Evolutionary conservation across 495 filamentous ascomycete genomes (phyloP).

Genomic region (Beverwykella pulmonaria): DNA sequence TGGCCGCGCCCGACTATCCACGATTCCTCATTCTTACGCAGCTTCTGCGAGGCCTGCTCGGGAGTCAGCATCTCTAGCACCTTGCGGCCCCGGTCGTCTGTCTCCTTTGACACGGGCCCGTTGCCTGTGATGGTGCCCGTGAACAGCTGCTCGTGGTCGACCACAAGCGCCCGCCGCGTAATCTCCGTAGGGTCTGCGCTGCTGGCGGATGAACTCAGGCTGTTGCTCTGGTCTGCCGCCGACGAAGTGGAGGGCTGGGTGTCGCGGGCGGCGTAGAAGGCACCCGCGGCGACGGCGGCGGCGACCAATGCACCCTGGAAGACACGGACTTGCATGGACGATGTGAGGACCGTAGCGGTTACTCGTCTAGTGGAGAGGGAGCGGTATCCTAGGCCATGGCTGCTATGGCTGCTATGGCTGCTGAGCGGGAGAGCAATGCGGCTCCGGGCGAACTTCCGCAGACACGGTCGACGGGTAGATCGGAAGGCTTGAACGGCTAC

Average conservation of each 20-base stretch:
- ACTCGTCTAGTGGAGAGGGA: slow-evolving; percentile 46
- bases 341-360: slow-evolving; percentile 48
- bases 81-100: slow-evolving; percentile 75
- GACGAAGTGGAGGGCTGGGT: slow-evolving; percentile 24
- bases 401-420: slow-evolving; percentile 52
- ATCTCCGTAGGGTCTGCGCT: slow-evolving; percentile 20
- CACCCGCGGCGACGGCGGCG: slow-evolving; percentile 64
- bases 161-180: slow-evolving; percentile 61
- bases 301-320: slow-evolving; percentile 65
- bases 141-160: slow-evolving; percentile 82
- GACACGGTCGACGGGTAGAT: slow-evolving; percentile 60
- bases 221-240: slow-evolving; percentile 26
- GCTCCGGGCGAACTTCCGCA: slow-evolving; percentile 56
- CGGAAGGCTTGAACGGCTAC: slow-evolving; percentile 63
- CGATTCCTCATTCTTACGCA: slow-evolving; percentile 86
- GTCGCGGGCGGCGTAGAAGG: slow-evolving; percentile 49
- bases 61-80: slow-evolving; percentile 95
- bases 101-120: slow-evolving; percentile 81
- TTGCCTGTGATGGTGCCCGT: slow-evolving; percentile 78
- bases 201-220: slow-evolving; percentile 16
- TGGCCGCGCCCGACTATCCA: slow-evolving; percentile 86
- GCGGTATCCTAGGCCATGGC: slow-evolving; percentile 53
- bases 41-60: slow-evolving; percentile 87
- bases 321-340: slow-evolving; percentile 67
- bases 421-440: slow-evolving; percentile 52